Base-by-base conservation (phyloP, 768 basidiomycete species). In the Polyporus arcularius region DNA sequence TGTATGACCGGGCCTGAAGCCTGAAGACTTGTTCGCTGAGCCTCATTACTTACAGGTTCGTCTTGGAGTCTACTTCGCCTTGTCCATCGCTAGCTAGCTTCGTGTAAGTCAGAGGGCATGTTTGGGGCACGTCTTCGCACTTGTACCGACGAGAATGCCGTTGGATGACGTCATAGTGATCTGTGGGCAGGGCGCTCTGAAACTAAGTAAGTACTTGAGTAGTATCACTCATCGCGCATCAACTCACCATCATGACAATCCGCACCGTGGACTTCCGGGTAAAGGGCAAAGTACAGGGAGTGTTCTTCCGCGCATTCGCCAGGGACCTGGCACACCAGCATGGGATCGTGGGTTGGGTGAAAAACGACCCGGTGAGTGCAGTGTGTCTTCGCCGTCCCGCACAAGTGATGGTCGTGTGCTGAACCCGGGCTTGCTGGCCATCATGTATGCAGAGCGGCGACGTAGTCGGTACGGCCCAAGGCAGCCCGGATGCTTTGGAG, bases 231-330 rank as follows among this genome's bases (percentile, higher is more conserved):
- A 26, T 26, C 21, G 21, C 21, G 21, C 30, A 11, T 50, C 11
- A 3, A 30, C 49, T 15, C 32, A 50, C 12, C 28, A 30, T 28
- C 38, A 67, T 67, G 65, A 10, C 60, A 3, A 40, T 53, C 40
- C 55, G 41, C 16, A 43, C 64, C 0, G 53, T 64, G 38, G 55
- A 66, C 50, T 68, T 60, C 43, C 52, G 62, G 12, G 67, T 68
- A 10, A 62, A 62, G 45, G 67, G 67, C 18, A 62, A 57, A 26
- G 67, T 68, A 9, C 67, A 68, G 50, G 65, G 67, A 21, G 67
- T 68, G 4, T 63, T 31, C 58, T 68, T 65, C 57, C 60, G 67
- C 35, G 63, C 55, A 12, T 68, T 66, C 35, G 53, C 65, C 14
- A 57, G 60, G 53, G 57, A 59, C 48, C 58, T 56, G 1, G 67